Base-by-base conservation (phyloP, 164 flowering plant genomes). In the Chimonanthus praecox region DNA sequence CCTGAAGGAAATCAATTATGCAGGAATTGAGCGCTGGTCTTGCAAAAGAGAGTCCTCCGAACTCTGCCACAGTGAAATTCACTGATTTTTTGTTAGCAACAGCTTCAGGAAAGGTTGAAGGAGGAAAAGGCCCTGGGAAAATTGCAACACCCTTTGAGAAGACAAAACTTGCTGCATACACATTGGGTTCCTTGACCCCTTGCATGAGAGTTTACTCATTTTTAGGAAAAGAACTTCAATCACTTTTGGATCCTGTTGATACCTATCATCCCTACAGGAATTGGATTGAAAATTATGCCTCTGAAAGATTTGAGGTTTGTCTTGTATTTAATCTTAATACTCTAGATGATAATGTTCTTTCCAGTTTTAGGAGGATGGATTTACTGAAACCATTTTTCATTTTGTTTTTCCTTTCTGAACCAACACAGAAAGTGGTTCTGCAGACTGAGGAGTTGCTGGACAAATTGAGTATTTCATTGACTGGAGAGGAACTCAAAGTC, bases 91-190 rank as follows among this genome's bases (percentile, higher is more conserved):
- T 95, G 81, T 71, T 90, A 78, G 94, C 99, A 67, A 95, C 99
- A 70, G 99, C 99, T 18, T 87, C 99, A 61, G 99, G 99, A 69
- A 93, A 92, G 81, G 84, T 92, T 70, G 97, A 89, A 80, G 99
- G 92, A 78, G 83, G 85, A 64, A 92, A 90, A 85, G 94, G 83
- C 74, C 92, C 82, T 70, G 94, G 87, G 77, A 90, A 85, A 83
- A 92, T 92, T 79, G 92, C 90, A 16, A 95, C 98, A 70, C 99
- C 99, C 49, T 95, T 95, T 85, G 98, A 95, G 73, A 93, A 85
- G 81, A 93, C 99, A 15, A 95, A 92, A 83, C 77, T 93, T 80
- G 97, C 99, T 44, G 97, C 99, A 67, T 95, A 95, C 71, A 88
- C 97, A 58, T 77, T 95, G 45, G 94, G 97, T 79, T 96, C 99